Evolutionary conservation across 805 yeast species (phyloP).

Genomic region (Kluyveromyces aestuarii): DNA sequence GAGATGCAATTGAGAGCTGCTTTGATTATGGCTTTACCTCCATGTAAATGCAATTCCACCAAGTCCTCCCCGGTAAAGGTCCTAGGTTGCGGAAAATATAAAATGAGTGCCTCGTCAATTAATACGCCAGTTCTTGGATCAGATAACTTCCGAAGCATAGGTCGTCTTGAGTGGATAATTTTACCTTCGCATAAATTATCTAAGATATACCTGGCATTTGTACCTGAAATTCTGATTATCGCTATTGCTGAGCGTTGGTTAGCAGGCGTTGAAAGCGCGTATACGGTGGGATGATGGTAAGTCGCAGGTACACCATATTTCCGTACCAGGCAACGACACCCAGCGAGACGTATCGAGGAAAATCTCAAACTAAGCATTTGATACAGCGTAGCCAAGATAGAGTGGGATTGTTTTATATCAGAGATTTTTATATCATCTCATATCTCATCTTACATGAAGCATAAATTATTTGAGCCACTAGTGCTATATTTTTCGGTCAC

Average conservation of each 20-base stretch:
- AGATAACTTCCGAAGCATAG: constrained; percentile 52
- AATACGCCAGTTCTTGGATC: constrained; percentile 30
- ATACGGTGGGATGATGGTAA: constrained; percentile 53
- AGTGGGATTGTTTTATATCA: too few relatives aligned
- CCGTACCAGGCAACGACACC: neutral
- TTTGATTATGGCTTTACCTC: constrained; percentile 77
- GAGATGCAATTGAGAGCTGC: constrained; percentile 59
- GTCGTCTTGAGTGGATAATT: constrained; percentile 37
- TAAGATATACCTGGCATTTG: constrained; percentile 41
- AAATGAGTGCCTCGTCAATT: constrained; percentile 68
- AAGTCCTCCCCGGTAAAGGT: constrained; percentile 92
- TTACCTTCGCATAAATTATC: constrained; percentile 36
- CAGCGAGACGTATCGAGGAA: neutral
- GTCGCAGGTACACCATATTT: constrained; percentile 6
- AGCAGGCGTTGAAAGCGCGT: constrained; percentile 80
- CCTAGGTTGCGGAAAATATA: constrained; percentile 61
- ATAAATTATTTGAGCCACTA: neutral
- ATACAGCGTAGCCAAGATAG: too few relatives aligned
- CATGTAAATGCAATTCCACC: constrained; percentile 86
- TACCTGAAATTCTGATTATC: constrained; percentile 75
- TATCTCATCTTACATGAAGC: too few relatives aligned
- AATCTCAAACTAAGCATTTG: neutral
- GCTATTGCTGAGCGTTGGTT: constrained; percentile 74
- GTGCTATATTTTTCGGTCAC: neutral
- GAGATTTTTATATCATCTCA: too few relatives aligned